A percentile compares a stretch with the other conserved stretches of the same genome.
Evolutionary conservation across 2,329 filamentous ascomycete species (phyloP).

Genomic region (Allantophomopsis lycopodina): DNA sequence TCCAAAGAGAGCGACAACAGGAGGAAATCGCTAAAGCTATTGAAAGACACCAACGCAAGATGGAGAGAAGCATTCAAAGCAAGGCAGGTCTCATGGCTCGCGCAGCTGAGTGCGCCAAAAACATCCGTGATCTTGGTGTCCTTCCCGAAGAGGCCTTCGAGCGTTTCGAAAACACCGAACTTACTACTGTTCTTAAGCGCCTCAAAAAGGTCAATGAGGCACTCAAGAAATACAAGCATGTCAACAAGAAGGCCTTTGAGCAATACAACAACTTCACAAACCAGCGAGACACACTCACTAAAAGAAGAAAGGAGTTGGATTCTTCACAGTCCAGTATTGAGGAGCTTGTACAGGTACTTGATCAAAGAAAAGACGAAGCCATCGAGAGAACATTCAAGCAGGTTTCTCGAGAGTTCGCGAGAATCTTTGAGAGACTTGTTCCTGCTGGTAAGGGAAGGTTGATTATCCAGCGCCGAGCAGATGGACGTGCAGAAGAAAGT

Average conservation of each 20-base stretch:
- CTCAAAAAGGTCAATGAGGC: constrained; percentile 87
- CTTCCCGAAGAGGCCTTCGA: constrained; percentile 88
- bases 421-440: constrained; percentile 88
- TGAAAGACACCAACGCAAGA: constrained; percentile 72
- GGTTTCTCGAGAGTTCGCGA: constrained; percentile 83
- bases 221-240: constrained; percentile 91
- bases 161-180: constrained; percentile 71
- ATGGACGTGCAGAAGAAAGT: constrained; percentile 52
- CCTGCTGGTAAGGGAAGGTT: constrained; percentile 84
- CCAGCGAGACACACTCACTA: constrained; percentile 75
- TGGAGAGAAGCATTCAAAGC: constrained; percentile 86
- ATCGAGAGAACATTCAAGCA: constrained; percentile 98
- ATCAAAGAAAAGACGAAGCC: constrained; percentile 92
- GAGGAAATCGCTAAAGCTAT: constrained; percentile 67
- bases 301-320: constrained; percentile 76
- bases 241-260: constrained; percentile 99
- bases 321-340: constrained; percentile 78
- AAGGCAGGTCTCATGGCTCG: constrained; percentile 68
- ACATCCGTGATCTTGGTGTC: constrained; percentile 85
- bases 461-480: constrained; percentile 83
- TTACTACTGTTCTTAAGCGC: constrained; percentile 31
- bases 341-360: constrained; percentile 81
- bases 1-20: constrained; percentile 55
- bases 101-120: constrained; percentile 68
- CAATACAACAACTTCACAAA: constrained; percentile 96